Conservation (phyloP, 768 basidiomycete genomes). For the Termitomyces sp. region DNA sequence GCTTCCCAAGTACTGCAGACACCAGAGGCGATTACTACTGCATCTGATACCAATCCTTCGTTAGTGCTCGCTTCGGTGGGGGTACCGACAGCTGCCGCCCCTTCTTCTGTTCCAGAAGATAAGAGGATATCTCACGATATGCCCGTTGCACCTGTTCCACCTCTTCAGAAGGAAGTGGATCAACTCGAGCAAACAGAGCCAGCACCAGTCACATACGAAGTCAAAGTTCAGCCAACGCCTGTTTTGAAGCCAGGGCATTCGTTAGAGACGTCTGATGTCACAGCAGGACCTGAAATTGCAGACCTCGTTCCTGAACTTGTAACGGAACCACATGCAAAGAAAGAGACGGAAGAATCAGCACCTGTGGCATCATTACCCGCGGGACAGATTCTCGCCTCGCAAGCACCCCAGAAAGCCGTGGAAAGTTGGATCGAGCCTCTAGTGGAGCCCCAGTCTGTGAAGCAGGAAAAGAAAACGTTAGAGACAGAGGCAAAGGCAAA, state of each 20-base stretch:
- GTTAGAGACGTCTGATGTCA: neutral
- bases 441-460: neutral
- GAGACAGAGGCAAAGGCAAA: neutral
- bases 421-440: neutral
- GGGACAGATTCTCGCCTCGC: neutral
- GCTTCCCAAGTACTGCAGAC: neutral
- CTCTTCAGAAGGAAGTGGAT: neutral
- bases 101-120: neutral
- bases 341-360: neutral
- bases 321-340: neutral
- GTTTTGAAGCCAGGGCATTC: neutral
- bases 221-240: neutral
- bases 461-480: neutral
- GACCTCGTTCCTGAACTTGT: neutral
- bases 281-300: neutral
- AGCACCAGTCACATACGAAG: neutral
- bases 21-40: conserved; percentile 1
- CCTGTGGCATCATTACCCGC: neutral
- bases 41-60: conserved; percentile 2
- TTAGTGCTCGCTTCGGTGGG: conserved; percentile 3
- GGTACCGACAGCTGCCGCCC: neutral
- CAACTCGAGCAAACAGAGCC: neutral
- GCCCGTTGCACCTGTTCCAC: neutral
- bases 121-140: neutral
- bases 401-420: neutral